These are phyloP conservation scores for Trametes elegans DNA, from an alignment of 768 basidiomycete genomes.

Conservation along the genomic window DNA sequence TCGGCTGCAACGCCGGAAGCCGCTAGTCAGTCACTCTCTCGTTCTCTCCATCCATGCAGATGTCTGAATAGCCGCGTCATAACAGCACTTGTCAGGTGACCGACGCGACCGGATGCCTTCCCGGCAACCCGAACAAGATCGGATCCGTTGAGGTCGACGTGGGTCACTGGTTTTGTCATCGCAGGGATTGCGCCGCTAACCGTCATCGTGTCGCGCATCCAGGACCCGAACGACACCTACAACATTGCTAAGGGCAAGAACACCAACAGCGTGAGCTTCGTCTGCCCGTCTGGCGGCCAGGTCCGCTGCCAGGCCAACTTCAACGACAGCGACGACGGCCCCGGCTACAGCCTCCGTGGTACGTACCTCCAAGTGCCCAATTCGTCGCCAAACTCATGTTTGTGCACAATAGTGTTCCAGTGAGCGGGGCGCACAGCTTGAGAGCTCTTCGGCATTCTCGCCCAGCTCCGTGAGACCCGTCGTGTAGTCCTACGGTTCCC, in stretches of 20 bases:
- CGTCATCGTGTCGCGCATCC: not conserved
- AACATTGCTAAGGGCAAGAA: not conserved
- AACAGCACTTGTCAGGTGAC: constrained; percentile 8
- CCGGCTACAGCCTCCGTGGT: constrained; percentile 10
- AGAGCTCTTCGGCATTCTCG: too few relatives aligned
- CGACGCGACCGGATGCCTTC: constrained; percentile 3
- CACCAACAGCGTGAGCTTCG: constrained; percentile 2
- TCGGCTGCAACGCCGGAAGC: not conserved
- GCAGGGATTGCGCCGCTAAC: not conserved
- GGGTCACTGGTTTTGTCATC: not conserved
- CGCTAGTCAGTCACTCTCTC: not conserved
- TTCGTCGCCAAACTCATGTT: too few relatives aligned
- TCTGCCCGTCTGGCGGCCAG: constrained; percentile 2
- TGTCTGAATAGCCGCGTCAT: too few relatives aligned
- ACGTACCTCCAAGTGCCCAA: not conserved
- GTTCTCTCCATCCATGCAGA: not conserved
- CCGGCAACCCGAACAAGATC: not conserved
- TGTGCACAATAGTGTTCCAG: too few relatives aligned
- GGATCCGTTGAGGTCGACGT: constrained; percentile 9
- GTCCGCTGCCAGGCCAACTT: constrained; percentile 13
- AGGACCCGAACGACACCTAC: constrained; percentile 6
- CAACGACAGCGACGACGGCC: constrained; percentile 11
- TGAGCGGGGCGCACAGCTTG: too few relatives aligned
- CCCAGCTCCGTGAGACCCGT: too few relatives aligned
- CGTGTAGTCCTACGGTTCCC: too few relatives aligned